Conservation (phyloP, 331 rosid genomes). For the Dryas integrifolia region DNA sequence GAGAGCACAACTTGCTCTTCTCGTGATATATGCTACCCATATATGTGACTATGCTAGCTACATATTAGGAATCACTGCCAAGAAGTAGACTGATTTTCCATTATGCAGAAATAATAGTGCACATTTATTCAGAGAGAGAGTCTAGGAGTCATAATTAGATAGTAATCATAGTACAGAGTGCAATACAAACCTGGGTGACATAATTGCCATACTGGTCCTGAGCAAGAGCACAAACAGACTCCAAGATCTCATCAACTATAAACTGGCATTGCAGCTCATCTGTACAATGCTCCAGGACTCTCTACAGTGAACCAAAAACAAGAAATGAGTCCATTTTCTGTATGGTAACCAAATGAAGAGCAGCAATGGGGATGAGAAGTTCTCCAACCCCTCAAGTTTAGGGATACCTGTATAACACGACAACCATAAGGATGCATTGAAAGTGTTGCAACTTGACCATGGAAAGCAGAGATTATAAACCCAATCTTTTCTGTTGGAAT, state of each 20-base stretch:
- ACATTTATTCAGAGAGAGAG: neutral
- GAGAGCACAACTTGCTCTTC: neutral
- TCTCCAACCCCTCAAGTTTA: neutral
- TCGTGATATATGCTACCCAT: neutral
- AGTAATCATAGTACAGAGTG: neutral
- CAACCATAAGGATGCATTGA: conserved; percentile 93
- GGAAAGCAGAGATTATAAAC: conserved; percentile 70
- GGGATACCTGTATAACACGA: conserved; percentile 86
- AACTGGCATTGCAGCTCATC: conserved; percentile 57
- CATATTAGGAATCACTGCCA: neutral
- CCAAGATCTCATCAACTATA: conserved; percentile 75
- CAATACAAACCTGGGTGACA: conserved; percentile 65
- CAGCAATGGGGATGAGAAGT: neutral
- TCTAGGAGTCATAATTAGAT: neutral
- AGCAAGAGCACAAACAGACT: conserved; percentile 63
- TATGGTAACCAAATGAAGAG: neutral
- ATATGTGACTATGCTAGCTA: neutral
- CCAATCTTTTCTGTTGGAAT: conserved; percentile 55
- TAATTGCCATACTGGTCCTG: conserved; percentile 93
- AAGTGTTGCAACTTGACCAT: conserved; percentile 60
- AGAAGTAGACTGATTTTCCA: neutral
- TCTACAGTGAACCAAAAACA: conserved; percentile 33
- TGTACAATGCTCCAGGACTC: conserved; percentile 78
- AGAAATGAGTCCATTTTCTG: neutral
- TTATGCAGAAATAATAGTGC: neutral